phyloP scores from a whole-genome alignment of 2,329 filamentous ascomycete species.

The Biscogniauxia mediterranea region DNA sequence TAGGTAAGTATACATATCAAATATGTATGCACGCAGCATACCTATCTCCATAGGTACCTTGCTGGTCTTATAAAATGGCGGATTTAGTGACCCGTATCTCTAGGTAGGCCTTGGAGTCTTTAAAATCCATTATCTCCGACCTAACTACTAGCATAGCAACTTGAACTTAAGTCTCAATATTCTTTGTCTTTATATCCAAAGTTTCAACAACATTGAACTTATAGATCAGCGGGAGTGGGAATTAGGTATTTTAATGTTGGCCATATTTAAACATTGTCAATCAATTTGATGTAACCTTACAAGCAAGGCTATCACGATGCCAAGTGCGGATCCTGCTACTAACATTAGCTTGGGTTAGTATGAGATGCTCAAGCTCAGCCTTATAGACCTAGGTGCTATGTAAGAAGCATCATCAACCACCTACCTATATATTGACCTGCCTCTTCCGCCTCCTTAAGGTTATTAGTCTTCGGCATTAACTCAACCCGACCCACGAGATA shows the following conservation, averaged over 20 bases:
- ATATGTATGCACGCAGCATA: not conserved
- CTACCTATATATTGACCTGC: no score
- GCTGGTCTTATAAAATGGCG: no score
- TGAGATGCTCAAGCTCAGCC: not conserved
- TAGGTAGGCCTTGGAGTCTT: no score
- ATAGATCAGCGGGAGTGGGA: not conserved
- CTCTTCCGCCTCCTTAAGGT: no score
- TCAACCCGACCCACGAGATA: no score
- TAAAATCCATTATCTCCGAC: no score
- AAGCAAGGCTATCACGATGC: not conserved
- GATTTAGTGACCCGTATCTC: no score
- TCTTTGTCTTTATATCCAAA: no score
- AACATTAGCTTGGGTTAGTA: no score
- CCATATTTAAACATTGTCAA: not conserved
- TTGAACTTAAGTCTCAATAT: no score
- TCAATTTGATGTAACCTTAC: not conserved
- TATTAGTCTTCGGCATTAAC: no score
- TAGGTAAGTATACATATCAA: not conserved
- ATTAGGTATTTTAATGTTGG: not conserved
- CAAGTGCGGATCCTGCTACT: not conserved
- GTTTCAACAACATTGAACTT: not conserved
- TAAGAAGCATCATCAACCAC: not conserved
- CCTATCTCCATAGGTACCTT: not conserved
- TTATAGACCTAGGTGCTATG: not conserved
- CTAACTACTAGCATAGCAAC: no score